Percentiles rank a stretch among this genome's conserved stretches.
phyloP scores from a whole-genome alignment of 139 green algal species.

The Chlorella sp. region DNA sequence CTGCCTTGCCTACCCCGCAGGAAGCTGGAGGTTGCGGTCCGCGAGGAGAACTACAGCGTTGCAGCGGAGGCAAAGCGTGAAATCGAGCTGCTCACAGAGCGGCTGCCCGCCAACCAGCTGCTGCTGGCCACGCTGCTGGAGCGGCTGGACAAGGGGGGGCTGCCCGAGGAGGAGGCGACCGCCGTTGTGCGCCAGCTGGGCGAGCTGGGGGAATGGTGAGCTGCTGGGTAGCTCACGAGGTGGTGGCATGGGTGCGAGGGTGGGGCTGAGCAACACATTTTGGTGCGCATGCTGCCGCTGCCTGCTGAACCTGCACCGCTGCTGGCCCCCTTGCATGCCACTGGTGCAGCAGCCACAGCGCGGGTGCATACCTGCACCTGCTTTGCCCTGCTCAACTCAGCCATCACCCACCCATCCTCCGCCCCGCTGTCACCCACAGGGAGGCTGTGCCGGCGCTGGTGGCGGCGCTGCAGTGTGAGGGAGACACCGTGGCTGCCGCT shows the following conservation, averaged over 20 bases:
- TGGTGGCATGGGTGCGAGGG: too few species aligned
- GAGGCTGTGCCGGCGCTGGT: slow-evolving; percentile 53
- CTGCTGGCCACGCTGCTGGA: slow-evolving; percentile 29
- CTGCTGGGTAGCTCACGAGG: too few species aligned
- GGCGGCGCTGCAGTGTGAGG: slow-evolving; percentile 33
- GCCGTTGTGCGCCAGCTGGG: slow-evolving; percentile 21
- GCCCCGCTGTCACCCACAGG: too few species aligned
- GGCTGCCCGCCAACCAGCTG: slow-evolving; percentile 16
- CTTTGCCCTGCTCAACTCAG: too few species aligned
- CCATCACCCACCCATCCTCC: too few species aligned
- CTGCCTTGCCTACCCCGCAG: neutral
- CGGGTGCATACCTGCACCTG: too few species aligned
- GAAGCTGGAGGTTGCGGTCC: slow-evolving; percentile 22
- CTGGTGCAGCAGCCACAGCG: too few species aligned
- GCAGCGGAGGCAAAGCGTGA: neutral
- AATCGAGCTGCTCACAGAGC: neutral
- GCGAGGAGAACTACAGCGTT: slow-evolving; percentile 18
- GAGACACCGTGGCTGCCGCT: slow-evolving; percentile 38
- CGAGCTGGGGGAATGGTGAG: slow-evolving; percentile 49
- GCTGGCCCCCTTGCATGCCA: too few species aligned
- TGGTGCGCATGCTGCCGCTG: too few species aligned
- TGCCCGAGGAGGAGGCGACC: neutral
- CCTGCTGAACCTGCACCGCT: too few species aligned
- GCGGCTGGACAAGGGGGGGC: slow-evolving; percentile 10
- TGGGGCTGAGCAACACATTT: too few species aligned